Conservation (phyloP, 805 yeast genomes). For the Starmerella cellae region DNA sequence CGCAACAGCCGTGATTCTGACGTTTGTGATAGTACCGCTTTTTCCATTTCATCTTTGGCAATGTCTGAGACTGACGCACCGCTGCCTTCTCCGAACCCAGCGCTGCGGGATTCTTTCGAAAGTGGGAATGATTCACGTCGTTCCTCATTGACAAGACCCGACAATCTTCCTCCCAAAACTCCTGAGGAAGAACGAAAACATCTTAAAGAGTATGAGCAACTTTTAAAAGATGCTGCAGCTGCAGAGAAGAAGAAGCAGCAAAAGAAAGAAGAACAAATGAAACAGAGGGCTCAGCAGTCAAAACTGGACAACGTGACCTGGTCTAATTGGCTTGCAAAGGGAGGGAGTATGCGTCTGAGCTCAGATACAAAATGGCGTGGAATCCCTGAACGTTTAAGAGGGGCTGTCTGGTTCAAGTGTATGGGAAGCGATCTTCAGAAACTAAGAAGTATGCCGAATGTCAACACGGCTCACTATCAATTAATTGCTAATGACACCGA, state of each 20-base stretch:
- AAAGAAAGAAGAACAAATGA: slow-evolving; percentile 19
- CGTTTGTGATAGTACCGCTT: neutral
- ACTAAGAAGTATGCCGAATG: neutral
- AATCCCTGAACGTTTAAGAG: slow-evolving; percentile 35
- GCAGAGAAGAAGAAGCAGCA: slow-evolving; percentile 29
- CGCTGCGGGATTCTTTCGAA: slow-evolving; percentile 1
- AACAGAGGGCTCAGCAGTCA: slow-evolving; percentile 18
- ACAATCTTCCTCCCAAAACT: slow-evolving; percentile 54
- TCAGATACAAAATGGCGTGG: slow-evolving; percentile 54
- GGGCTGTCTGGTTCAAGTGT: slow-evolving; percentile 38
- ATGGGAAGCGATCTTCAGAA: neutral
- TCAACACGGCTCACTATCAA: neutral
- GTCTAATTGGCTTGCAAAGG: slow-evolving; percentile 27
- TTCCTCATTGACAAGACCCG: slow-evolving; percentile 44
- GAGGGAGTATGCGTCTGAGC: slow-evolving; percentile 25
- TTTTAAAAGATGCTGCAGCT: slow-evolving; percentile 28
- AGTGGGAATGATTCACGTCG: slow-evolving; percentile 15
- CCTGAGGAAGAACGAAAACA: slow-evolving; percentile 42
- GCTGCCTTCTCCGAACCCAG: slow-evolving; percentile 12
- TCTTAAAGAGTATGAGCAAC: slow-evolving; percentile 37
- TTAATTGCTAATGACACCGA: slow-evolving; percentile 21
- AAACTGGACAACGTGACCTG: slow-evolving; percentile 28
- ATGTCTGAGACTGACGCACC: slow-evolving; percentile 2
- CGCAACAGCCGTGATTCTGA: neutral
- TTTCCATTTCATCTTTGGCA: slow-evolving; percentile 5